These are phyloP conservation scores for Orbilia ellipsospora DNA, from an alignment of 2,329 filamentous ascomycete genomes.

Conservation along the genomic window DNA sequence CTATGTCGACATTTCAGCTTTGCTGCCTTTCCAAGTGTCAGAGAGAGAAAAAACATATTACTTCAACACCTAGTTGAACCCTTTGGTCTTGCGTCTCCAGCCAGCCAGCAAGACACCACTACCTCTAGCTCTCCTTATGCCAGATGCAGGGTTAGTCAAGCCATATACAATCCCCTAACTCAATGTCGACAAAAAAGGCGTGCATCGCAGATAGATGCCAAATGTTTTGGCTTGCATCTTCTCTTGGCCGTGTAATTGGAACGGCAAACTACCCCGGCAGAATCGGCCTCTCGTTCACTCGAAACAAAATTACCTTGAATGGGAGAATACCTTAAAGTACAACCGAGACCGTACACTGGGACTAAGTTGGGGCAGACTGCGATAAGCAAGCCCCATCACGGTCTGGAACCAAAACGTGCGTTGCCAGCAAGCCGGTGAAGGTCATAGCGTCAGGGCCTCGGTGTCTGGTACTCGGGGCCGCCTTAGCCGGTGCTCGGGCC, in stretches of 20 bases:
- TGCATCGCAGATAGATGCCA: conserved; percentile 27
- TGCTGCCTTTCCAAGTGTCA: too few relatives aligned
- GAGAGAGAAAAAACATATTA: too few relatives aligned
- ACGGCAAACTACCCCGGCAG: conserved; percentile 12
- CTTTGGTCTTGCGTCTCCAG: too few relatives aligned
- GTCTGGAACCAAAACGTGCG: conserved; percentile 21
- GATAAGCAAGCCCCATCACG: conserved; percentile 42
- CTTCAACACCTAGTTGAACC: too few relatives aligned
- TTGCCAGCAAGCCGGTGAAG: conserved; percentile 23
- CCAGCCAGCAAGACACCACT: not conserved
- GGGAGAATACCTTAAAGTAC: conserved; percentile 28
- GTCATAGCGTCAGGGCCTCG: conserved; percentile 20
- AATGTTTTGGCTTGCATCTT: conserved; percentile 13
- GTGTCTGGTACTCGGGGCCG: conserved; percentile 46
- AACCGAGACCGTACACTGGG: conserved; percentile 13
- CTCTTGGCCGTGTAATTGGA: not conserved
- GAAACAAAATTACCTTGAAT: conserved; percentile 24
- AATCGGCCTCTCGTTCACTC: conserved; percentile 22
- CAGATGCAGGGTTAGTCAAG: conserved; percentile 43
- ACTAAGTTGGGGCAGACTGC: conserved; percentile 14
- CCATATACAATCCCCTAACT: conserved; percentile 18
- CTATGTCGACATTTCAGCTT: too few relatives aligned
- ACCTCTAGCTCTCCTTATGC: conserved; percentile 16
- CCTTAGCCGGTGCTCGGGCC: conserved; percentile 40
- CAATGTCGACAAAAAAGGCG: conserved; percentile 20